Evolutionary conservation across 345 rosid species (phyloP).

Genomic region (Gossypium anomalum): DNA sequence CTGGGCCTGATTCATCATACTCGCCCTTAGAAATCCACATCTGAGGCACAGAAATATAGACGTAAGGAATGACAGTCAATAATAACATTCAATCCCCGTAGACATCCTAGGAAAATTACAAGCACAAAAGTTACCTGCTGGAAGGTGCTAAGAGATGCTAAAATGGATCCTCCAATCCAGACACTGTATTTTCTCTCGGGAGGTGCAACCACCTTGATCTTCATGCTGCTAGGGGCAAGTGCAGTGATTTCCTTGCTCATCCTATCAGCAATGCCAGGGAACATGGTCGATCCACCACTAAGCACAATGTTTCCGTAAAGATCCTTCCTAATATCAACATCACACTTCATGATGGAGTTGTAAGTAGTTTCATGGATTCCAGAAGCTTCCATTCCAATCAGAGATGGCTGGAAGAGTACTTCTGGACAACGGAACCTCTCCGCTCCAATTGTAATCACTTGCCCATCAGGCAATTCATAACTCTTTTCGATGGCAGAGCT

Average conservation of each 20-base stretch:
- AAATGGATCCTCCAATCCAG: conserved; percentile 53
- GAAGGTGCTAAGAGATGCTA: conserved; percentile 56
- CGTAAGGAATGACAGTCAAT: not conserved
- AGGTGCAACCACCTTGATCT: conserved; percentile 53
- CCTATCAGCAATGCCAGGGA: conserved; percentile 48
- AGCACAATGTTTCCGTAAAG: conserved; percentile 49
- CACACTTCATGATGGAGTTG: conserved; percentile 48
- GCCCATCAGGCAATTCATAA: conserved; percentile 48
- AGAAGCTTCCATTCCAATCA: conserved; percentile 45
- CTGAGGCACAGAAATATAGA: conserved; percentile 17
- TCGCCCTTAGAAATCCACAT: conserved; percentile 53
- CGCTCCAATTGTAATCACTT: conserved; percentile 46
- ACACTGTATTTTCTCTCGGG: conserved; percentile 58
- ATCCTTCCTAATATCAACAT: conserved; percentile 47
- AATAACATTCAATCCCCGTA: not conserved
- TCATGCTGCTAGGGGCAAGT: conserved; percentile 52
- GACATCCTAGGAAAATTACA: not conserved
- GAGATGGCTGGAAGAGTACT: conserved; percentile 49
- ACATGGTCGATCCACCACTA: conserved; percentile 53
- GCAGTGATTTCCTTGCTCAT: conserved; percentile 51
- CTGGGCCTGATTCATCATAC: conserved; percentile 47
- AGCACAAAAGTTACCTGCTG: conserved; percentile 33
- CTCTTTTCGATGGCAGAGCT: conserved; percentile 44
- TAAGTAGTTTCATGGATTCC: conserved; percentile 49
- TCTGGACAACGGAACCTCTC: conserved; percentile 55